These are phyloP conservation scores for Sanghuangporus weigelae DNA, from an alignment of 1,284 basidiomycete genomes.

Conservation along the genomic window DNA sequence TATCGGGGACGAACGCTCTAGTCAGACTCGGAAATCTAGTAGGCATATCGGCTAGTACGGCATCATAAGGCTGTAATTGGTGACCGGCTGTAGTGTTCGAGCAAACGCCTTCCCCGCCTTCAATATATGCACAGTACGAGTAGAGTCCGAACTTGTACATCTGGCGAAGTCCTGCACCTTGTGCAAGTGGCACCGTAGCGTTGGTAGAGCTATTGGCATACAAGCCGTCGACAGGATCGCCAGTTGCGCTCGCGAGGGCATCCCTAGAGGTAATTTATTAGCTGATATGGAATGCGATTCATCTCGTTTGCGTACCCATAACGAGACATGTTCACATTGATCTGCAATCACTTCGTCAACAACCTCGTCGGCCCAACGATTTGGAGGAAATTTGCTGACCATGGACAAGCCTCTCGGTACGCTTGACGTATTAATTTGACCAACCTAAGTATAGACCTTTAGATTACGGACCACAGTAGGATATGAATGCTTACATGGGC, in stretches of 20 bases:
- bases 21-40: slow-evolving; percentile 55
- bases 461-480: slow-evolving; percentile 8
- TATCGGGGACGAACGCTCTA: slow-evolving; percentile 42
- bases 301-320: slow-evolving; percentile 49
- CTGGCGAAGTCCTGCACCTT: slow-evolving; percentile 56
- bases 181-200: slow-evolving; percentile 53
- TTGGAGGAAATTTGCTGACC: slow-evolving; percentile 37
- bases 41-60: slow-evolving; percentile 60
- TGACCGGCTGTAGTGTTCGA: slow-evolving; percentile 54
- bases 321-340: slow-evolving; percentile 59
- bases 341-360: slow-evolving; percentile 35
- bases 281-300: slow-evolving; percentile 14
- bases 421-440: slow-evolving; percentile 71
- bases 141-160: slow-evolving; percentile 74
- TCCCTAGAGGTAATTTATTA: slow-evolving; percentile 31
- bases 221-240: slow-evolving; percentile 57
- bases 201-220: slow-evolving; percentile 48
- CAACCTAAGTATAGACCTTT: slow-evolving; percentile 45
- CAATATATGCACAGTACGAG: slow-evolving; percentile 67
- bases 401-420: slow-evolving; percentile 68
- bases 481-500: slow-evolving; percentile 54
- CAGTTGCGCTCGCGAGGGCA: slow-evolving; percentile 44
- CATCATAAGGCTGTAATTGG: slow-evolving; percentile 55
- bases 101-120: slow-evolving; percentile 55
- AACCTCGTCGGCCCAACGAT: not conserved